Evolutionary conservation across 768 basidiomycete genomes (phyloP).

Genomic region (Termitomyces sp.): DNA sequence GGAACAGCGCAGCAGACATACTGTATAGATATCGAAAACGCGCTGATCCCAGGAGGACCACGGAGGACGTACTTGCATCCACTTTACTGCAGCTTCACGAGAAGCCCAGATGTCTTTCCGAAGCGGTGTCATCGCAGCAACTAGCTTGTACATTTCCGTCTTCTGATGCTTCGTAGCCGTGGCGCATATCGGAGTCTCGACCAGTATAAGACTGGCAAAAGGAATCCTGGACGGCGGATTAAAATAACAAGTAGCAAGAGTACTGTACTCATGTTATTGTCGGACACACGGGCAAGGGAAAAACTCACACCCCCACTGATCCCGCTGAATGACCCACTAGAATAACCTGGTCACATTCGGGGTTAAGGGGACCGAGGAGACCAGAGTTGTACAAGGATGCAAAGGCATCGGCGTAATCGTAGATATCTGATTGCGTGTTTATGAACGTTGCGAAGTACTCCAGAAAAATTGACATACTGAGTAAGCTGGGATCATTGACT

Average conservation of each 20-base stretch:
- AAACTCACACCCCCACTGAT: constrained; percentile 21
- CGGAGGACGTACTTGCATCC: constrained; percentile 19
- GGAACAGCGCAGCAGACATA: constrained; percentile 4
- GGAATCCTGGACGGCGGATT: constrained; percentile 22
- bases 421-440: constrained; percentile 16
- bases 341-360: constrained; percentile 18
- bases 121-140: constrained; percentile 17
- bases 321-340: constrained; percentile 27
- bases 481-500: constrained; percentile 10
- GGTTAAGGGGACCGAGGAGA: constrained; percentile 18
- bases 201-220: constrained; percentile 19
- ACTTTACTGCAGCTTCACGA: constrained; percentile 17
- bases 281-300: not conserved
- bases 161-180: constrained; percentile 16
- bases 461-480: constrained; percentile 10
- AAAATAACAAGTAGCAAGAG: constrained; percentile 13
- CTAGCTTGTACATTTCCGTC: constrained; percentile 21
- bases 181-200: constrained; percentile 20
- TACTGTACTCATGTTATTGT: constrained; percentile 7
- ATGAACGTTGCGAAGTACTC: not conserved
- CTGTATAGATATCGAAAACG: constrained; percentile 20
- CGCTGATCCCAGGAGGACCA: constrained; percentile 21
- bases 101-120: constrained; percentile 21
- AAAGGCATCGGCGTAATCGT: constrained; percentile 25
- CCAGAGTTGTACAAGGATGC: constrained; percentile 20